These are phyloP conservation scores for Perkinsus marinus DNA, from an alignment of 169 alveolate genomes.

Conservation along the genomic window DNA sequence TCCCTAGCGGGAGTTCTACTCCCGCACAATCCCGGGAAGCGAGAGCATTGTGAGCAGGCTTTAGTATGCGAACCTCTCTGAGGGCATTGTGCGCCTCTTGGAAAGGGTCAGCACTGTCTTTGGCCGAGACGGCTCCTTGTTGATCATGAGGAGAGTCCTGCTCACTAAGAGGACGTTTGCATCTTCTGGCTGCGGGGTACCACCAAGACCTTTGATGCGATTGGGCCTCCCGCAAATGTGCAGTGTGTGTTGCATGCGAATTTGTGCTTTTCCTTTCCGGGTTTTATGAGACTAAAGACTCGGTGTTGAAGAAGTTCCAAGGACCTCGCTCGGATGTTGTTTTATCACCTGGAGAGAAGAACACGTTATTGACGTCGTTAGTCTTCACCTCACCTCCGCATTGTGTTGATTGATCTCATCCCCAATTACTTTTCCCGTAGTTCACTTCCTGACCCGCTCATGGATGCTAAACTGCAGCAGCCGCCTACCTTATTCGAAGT, in stretches of 20 bases:
- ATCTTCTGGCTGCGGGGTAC: constrained; percentile 40
- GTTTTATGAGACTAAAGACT: background rate
- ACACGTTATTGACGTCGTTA: background rate
- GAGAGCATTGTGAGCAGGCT: constrained; percentile 3
- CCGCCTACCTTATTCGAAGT: background rate
- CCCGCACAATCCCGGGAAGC: constrained; percentile 37
- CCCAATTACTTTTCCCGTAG: too few relatives aligned
- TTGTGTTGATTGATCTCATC: too few relatives aligned
- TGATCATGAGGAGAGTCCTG: constrained; percentile 9
- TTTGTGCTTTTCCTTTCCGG: background rate
- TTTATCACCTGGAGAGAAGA: background rate
- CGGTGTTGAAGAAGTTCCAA: background rate
- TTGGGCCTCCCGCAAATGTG: background rate
- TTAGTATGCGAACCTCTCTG: background rate
- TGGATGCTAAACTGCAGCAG: background rate
- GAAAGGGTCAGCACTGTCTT: constrained; percentile 26
- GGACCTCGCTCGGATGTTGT: background rate
- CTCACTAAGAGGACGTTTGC: constrained; percentile 38
- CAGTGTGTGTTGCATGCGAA: background rate
- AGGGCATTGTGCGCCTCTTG: constrained; percentile 24
- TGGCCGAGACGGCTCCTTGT: too few relatives aligned
- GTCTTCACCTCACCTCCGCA: background rate
- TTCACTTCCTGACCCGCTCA: background rate
- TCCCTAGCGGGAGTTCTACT: constrained; percentile 58
- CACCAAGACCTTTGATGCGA: constrained; percentile 14